Conservation (phyloP, 73 alveolate genomes). For the Diophrys sp. region DNA sequence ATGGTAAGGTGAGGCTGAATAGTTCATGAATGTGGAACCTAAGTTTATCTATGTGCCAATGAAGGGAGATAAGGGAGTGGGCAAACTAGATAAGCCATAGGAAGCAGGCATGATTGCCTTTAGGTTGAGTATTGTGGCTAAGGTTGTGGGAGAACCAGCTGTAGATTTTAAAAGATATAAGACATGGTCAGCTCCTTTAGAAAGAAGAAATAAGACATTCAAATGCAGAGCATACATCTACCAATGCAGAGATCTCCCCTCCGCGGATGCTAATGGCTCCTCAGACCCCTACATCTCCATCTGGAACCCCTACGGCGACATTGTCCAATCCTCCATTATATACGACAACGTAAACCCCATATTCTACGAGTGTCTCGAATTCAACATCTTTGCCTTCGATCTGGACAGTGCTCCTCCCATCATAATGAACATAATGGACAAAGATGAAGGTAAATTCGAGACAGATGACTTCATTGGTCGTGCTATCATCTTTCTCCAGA, state of each 20-base stretch:
- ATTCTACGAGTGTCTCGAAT: conserved; percentile 53
- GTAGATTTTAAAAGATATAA: neutral
- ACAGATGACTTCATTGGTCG: conserved; percentile 34
- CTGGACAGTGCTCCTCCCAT: conserved; percentile 65
- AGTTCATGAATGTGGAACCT: conserved; percentile 49
- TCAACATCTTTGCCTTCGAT: conserved; percentile 20
- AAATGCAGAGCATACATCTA: conserved; percentile 45
- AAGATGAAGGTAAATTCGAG: conserved; percentile 51
- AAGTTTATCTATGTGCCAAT: conserved; percentile 55
- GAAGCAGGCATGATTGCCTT: conserved; percentile 64
- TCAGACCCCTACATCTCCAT: conserved; percentile 66
- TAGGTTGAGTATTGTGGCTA: conserved; percentile 41
- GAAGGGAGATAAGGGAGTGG: conserved; percentile 49
- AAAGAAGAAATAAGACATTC: neutral
- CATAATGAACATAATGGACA: conserved; percentile 75
- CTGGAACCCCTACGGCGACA: conserved; percentile 29
- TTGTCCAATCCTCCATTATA: conserved; percentile 25
- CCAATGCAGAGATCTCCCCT: conserved; percentile 85
- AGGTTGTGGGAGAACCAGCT: conserved; percentile 6
- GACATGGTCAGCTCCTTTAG: neutral
- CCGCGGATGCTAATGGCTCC: conserved; percentile 88
- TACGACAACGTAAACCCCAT: conserved; percentile 63
- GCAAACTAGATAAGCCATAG: conserved; percentile 32
- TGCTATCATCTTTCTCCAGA: conserved; percentile 35
- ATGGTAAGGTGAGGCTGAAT: conserved; percentile 44